Base-by-base conservation (phyloP, 768 basidiomycete species). In the Leccinum uliginosum region DNA sequence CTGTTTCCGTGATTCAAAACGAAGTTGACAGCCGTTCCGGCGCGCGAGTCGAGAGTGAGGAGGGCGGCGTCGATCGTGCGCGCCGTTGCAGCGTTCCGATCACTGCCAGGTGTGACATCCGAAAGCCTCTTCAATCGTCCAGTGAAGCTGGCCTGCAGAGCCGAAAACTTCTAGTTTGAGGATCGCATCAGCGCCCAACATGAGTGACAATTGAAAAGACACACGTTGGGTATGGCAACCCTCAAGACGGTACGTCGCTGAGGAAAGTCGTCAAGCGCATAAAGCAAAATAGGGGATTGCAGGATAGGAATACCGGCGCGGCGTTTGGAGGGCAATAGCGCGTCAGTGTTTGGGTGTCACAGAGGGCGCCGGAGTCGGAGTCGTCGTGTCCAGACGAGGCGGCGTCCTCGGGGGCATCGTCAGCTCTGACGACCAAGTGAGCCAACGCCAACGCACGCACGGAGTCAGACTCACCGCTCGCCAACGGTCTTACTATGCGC, bases 251-350 rank as follows among this genome's bases (percentile, higher is more conserved):
- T 86, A 59, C n/a, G n/a, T n/a, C n/a, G n/a, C n/a, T n/a, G n/a
- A n/a, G n/a, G n/a, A n/a, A n/a, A n/a, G n/a, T n/a, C n/a, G n/a
- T n/a, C n/a, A n/a, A n/a, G n/a, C n/a, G n/a, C n/a, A n/a, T n/a
- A n/a, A n/a, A n/a, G n/a, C n/a, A n/a, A n/a, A n/a, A n/a, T n/a
- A n/a, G n/a, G n/a, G n/a, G n/a, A n/a, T n/a, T n/a, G n/a, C n/a
- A n/a, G n/a, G n/a, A n/a, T n/a, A n/a, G n/a, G n/a, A n/a, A 97
- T 92, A 66, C 84, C 89, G 0, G 89, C 77, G 14, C 86, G 81
- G 53, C 89, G 78, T 72, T 95, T 96, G 19, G 78, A 62, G 9
- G 83, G 79, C 0, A 84, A 80, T 1, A 67, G 65, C 6, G 65
- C 38, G 1, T 73, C 75, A 4, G 69, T 45, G 52, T 44, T 63